Conservation (phyloP, 1,284 basidiomycete species). For the Trichosporon coremiiforme region DNA sequence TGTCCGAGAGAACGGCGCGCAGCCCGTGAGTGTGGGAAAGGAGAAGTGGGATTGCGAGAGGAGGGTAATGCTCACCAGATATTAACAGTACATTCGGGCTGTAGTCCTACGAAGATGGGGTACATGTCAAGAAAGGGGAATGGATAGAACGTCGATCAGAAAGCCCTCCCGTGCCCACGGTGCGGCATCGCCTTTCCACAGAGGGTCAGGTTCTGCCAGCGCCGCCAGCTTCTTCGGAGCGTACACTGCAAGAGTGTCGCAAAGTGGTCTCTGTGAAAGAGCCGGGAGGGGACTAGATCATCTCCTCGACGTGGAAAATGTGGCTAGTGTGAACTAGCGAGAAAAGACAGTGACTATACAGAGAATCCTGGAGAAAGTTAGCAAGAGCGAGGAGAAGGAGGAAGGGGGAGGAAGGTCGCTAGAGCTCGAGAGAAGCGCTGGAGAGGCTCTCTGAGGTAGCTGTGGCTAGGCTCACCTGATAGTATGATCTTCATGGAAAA, state of each 20-base stretch:
- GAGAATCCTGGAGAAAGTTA: conserved; percentile 47
- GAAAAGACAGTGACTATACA: conserved; percentile 54
- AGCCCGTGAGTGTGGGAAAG: background rate
- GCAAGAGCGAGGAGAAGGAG: conserved; percentile 16
- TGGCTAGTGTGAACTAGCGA: conserved; percentile 57
- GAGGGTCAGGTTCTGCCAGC: conserved; percentile 34
- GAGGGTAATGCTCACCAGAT: conserved; percentile 46
- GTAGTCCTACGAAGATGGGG: conserved; percentile 13
- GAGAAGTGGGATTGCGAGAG: conserved; percentile 1
- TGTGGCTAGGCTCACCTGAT: conserved; percentile 19
- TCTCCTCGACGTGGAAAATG: conserved; percentile 57
- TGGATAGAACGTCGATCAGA: conserved; percentile 51
- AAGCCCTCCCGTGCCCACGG: conserved; percentile 53
- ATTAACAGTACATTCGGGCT: conserved; percentile 10
- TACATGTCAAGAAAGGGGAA: conserved; percentile 20
- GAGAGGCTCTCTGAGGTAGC: background rate
- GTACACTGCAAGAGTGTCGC: conserved; percentile 26
- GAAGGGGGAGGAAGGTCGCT: conserved; percentile 1
- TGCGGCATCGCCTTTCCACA: conserved; percentile 34
- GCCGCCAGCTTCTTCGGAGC: conserved; percentile 55
- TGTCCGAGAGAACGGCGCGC: background rate
- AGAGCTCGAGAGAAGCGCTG: conserved; percentile 2
- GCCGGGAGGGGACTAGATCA: conserved; percentile 54
- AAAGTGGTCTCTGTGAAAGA: conserved; percentile 55
- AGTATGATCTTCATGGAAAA: conserved; percentile 20